Evolutionary conservation across 495 filamentous ascomycete genomes (phyloP).

Genomic region (Glonium stellatum): DNA sequence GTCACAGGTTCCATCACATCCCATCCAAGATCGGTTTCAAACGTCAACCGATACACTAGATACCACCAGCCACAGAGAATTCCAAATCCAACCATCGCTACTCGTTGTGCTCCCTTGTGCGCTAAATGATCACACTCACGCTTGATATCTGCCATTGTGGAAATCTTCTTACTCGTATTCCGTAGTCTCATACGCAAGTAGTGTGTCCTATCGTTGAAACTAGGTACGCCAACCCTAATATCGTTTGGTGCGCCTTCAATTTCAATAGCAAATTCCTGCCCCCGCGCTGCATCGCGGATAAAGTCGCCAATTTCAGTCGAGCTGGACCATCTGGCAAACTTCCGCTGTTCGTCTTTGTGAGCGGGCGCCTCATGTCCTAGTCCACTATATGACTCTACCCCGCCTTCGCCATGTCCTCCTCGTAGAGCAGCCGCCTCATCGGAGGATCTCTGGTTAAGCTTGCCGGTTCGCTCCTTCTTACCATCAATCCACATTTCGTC

Average conservation of each 20-base stretch:
- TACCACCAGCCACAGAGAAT: constrained; percentile 72
- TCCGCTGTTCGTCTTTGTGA: constrained; percentile 31
- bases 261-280: constrained; percentile 74
- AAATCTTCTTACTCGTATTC: constrained; percentile 61
- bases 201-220: constrained; percentile 81
- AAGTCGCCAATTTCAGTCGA: constrained; percentile 93
- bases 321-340: constrained; percentile 85
- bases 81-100: constrained; percentile 72
- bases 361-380: constrained; percentile 47
- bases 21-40: constrained; percentile 76
- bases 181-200: constrained; percentile 71
- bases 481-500: constrained; percentile 47
- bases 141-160: constrained; percentile 63
- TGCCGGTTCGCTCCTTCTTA: constrained; percentile 42
- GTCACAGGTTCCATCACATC: constrained; percentile 89
- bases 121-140: constrained; percentile 73
- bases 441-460: constrained; percentile 30
- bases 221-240: constrained; percentile 73
- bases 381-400: constrained; percentile 56
- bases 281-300: constrained; percentile 80
- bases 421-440: constrained; percentile 20
- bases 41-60: constrained; percentile 68
- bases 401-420: constrained; percentile 43
- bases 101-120: constrained; percentile 65
- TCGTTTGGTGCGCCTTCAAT: constrained; percentile 66